Evolutionary conservation across 2,329 filamentous ascomycete genomes (phyloP).

Genomic region (Microdochium nivale): DNA sequence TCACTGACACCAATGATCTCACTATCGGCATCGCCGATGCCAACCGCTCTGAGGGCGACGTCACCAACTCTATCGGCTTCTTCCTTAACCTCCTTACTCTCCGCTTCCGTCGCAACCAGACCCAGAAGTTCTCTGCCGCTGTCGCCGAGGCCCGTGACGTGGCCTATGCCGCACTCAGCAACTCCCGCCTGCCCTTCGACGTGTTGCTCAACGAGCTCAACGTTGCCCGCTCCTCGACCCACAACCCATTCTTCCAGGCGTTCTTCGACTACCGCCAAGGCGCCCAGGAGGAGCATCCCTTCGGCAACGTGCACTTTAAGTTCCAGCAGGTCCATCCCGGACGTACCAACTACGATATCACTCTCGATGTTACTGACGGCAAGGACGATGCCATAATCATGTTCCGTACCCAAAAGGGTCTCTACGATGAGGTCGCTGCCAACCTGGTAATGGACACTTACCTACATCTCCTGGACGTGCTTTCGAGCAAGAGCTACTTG

Average conservation of each 20-base stretch:
- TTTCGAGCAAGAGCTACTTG: conserved; percentile 6
- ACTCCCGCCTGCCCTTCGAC: conserved; percentile 29
- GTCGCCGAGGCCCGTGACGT: conserved; percentile 10
- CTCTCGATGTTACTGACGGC: conserved; percentile 23
- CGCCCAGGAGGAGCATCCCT: conserved; percentile 9
- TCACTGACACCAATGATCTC: conserved; percentile 26
- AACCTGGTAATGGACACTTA: conserved; percentile 15
- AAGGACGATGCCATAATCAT: conserved; percentile 16
- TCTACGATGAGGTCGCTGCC: conserved; percentile 19
- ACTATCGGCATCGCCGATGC: conserved; percentile 39
- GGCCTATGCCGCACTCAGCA: conserved; percentile 18
- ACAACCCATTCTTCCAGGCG: conserved; percentile 31
- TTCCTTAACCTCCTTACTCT: conserved; percentile 41
- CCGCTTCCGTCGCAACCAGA: conserved; percentile 16
- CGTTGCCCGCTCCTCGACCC: conserved; percentile 21
- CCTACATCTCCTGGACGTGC: conserved; percentile 10
- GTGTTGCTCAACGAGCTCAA: conserved; percentile 27
- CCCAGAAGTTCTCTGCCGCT: conserved; percentile 8
- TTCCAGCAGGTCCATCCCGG: conserved; percentile 6
- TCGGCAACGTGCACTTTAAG: conserved; percentile 10
- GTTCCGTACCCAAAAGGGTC: conserved; percentile 17
- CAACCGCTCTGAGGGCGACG: conserved; percentile 19
- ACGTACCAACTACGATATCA: conserved; percentile 17
- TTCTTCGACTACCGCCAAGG: conserved; percentile 17
- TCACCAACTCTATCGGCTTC: conserved; percentile 29